Conservation (phyloP, 2,329 filamentous ascomycete species). For the Colletotrichum zoysiae region DNA sequence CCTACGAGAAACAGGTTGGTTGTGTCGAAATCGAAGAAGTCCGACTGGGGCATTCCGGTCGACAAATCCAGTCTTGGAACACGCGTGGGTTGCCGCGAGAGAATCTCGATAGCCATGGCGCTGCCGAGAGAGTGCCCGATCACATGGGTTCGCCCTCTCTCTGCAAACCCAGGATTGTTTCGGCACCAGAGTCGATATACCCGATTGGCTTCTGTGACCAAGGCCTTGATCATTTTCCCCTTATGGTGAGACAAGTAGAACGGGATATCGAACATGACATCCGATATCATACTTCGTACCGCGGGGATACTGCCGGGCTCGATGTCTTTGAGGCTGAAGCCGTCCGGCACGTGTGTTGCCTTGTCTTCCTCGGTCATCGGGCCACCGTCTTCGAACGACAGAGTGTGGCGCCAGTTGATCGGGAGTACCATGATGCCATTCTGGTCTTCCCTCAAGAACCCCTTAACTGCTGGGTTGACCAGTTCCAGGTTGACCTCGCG, state of each 20-base stretch:
- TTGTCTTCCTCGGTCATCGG: constrained; percentile 68
- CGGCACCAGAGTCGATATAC: constrained; percentile 96
- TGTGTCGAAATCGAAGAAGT: constrained; percentile 91
- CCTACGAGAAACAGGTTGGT: constrained; percentile 90
- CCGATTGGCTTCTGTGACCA: constrained; percentile 91
- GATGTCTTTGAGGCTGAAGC: constrained; percentile 83
- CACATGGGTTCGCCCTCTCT: constrained; percentile 87
- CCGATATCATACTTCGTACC: constrained; percentile 92
- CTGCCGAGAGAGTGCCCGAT: constrained; percentile 95
- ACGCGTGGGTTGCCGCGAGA: constrained; percentile 87
- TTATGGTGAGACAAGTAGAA: constrained; percentile 99
- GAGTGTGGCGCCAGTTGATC: constrained; percentile 90
- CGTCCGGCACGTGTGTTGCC: constrained; percentile 67
- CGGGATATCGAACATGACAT: constrained; percentile 98
- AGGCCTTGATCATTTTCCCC: constrained; percentile 90
- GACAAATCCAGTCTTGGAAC: constrained; percentile 66
- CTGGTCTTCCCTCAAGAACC: constrained; percentile 79
- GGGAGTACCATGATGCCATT: constrained; percentile 95
- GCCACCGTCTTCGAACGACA: constrained; percentile 87
- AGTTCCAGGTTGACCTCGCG: constrained; percentile 89
- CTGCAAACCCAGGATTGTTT: constrained; percentile 89
- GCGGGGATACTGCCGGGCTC: constrained; percentile 91
- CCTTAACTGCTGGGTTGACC: constrained; percentile 78
- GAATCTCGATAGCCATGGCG: constrained; percentile 92
- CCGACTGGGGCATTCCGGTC: constrained; percentile 57